Evolutionary conservation across 2,329 filamentous ascomycete genomes (phyloP).

Genomic region (Ophiostoma triangulosporum): DNA sequence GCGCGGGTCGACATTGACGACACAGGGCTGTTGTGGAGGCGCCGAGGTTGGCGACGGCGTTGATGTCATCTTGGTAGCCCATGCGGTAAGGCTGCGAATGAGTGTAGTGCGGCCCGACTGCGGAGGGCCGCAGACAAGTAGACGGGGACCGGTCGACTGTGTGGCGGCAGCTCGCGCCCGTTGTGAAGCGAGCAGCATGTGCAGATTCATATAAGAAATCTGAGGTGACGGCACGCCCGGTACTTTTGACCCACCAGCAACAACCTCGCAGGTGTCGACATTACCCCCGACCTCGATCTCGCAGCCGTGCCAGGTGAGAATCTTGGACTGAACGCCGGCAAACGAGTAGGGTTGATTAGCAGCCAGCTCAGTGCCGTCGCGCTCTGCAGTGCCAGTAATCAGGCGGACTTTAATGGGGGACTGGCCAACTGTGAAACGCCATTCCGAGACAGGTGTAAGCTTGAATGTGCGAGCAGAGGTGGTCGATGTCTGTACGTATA

Average conservation of each 20-base stretch:
- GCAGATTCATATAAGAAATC: constrained; percentile 68
- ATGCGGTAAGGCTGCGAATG: constrained; percentile 62
- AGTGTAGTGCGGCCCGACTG: constrained; percentile 75
- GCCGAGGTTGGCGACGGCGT: constrained; percentile 18
- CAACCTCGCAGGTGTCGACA: constrained; percentile 47
- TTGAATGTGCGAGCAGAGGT: constrained; percentile 32
- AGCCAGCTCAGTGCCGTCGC: constrained; percentile 90
- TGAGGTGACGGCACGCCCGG: constrained; percentile 45
- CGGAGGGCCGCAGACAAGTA: constrained; percentile 68
- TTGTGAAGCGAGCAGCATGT: constrained; percentile 69
- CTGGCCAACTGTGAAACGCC: constrained; percentile 60
- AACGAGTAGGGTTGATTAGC: constrained; percentile 69
- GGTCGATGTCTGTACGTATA: constrained; percentile 19
- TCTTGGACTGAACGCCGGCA: constrained; percentile 67
- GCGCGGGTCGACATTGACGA: constrained; percentile 72
- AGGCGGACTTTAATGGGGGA: constrained; percentile 42
- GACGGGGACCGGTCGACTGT: constrained; percentile 52
- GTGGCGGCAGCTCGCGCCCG: constrained; percentile 45
- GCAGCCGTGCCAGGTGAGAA: constrained; percentile 88
- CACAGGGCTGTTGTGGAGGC: constrained; percentile 49
- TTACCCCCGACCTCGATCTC: constrained; percentile 61
- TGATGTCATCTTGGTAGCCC: constrained; percentile 50
- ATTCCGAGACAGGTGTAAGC: constrained; percentile 57
- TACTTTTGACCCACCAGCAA: constrained; percentile 25
- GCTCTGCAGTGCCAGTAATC: constrained; percentile 70